A percentile compares a stretch with the other conserved stretches of the same genome.
phyloP scores from a whole-genome alignment of 352 stramenopile species.

The Phytopythium kandeliae region DNA sequence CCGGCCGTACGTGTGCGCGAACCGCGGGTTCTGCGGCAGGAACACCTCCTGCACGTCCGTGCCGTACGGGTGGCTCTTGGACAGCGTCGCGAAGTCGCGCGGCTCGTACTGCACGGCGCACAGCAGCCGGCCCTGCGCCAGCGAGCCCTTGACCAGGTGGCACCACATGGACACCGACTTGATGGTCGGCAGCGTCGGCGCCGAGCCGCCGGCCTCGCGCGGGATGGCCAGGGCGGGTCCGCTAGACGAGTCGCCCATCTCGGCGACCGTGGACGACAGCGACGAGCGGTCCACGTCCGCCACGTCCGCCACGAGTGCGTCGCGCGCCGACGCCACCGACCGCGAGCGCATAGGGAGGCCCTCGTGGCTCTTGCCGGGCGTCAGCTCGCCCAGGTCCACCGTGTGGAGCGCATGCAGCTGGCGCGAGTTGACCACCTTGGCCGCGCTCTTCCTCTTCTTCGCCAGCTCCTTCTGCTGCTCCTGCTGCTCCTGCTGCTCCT shows the following conservation, averaged over 20 bases:
- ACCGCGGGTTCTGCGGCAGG: conserved; percentile 73
- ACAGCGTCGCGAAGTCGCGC: conserved; percentile 48
- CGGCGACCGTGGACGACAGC: conserved; percentile 10
- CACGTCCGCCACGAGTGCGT: conserved; percentile 2
- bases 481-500: conserved; percentile 8
- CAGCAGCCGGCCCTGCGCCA: conserved; percentile 55
- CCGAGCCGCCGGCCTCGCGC: conserved; percentile 1
- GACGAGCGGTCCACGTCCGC: conserved; percentile 14
- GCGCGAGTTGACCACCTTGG: conserved; percentile 17
- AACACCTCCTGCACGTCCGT: conserved; percentile 78
- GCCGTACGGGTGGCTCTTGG: conserved; percentile 59
- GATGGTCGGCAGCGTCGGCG: conserved; percentile 12
- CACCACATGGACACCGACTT: conserved; percentile 72
- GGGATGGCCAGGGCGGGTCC: conserved; percentile 8
- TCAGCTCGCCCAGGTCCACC: conserved; percentile 4
- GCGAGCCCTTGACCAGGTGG: conserved; percentile 51
- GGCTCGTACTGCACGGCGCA: conserved; percentile 76
- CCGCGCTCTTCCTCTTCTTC: background rate
- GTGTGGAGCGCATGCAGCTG: conserved; percentile 9
- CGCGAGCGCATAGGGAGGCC: conserved; percentile 25
- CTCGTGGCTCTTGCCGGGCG: conserved; percentile 2
- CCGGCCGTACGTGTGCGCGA: conserved; percentile 69
- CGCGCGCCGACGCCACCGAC: conserved; percentile 8
- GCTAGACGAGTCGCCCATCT: conserved; percentile 1
- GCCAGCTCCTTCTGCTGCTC: background rate